Conservation (phyloP, 805 yeast species). For the Cyberlindnera euphorbiae region DNA sequence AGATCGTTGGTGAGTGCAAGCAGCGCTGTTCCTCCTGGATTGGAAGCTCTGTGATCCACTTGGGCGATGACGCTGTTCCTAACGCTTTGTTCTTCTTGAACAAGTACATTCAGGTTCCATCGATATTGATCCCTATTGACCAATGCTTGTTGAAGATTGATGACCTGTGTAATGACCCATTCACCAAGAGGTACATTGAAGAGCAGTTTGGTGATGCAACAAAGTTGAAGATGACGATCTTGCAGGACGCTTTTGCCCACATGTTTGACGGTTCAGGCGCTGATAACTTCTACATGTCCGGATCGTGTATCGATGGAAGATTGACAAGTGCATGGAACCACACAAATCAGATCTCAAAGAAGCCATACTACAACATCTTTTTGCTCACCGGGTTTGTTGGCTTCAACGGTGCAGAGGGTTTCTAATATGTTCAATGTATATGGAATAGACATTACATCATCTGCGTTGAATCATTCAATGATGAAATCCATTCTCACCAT, state of each 20-base stretch:
- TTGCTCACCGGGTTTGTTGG: conserved; percentile 68
- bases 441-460: too few species aligned
- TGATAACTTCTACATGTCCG: conserved; percentile 78
- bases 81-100: conserved; percentile 76
- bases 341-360: conserved; percentile 65
- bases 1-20: conserved; percentile 62
- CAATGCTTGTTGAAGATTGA: conserved; percentile 52
- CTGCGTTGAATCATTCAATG: too few species aligned
- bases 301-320: conserved; percentile 80
- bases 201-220: conserved; percentile 53
- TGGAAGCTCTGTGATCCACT: conserved; percentile 74
- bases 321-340: conserved; percentile 81
- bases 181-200: conserved; percentile 45
- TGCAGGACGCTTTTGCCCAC: conserved; percentile 39
- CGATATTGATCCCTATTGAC: conserved; percentile 70
- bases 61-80: conserved; percentile 83
- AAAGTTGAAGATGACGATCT: conserved; percentile 42
- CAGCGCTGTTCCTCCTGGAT: conserved; percentile 63
- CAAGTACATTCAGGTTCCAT: conserved; percentile 76
- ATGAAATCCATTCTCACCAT: too few species aligned
- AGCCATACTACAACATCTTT: conserved; percentile 57
- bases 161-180: conserved; percentile 44
- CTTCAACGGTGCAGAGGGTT: conserved; percentile 69
- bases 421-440: too few species aligned
- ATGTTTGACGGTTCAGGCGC: conserved; percentile 79